Evolutionary conservation across 441 rosid species (phyloP).

Genomic region (Gossypium gossypioides): DNA sequence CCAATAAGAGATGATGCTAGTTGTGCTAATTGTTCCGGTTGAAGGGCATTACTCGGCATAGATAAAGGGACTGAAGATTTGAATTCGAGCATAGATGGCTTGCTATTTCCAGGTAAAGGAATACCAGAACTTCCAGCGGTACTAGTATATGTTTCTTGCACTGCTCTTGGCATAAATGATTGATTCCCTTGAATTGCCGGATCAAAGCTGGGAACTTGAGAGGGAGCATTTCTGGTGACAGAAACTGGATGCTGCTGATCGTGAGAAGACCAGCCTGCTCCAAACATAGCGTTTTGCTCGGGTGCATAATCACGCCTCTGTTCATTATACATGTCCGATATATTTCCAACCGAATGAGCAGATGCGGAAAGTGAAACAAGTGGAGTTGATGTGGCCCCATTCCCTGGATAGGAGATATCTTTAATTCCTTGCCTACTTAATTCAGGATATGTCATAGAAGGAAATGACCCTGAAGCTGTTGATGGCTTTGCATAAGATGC

Average conservation of each 20-base stretch:
- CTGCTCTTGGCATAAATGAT: slow-evolving; percentile 23
- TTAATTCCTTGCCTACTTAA: slow-evolving; percentile 25
- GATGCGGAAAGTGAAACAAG: slow-evolving; percentile 27
- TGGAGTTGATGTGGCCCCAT: slow-evolving; percentile 25
- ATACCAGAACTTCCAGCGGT: slow-evolving; percentile 24
- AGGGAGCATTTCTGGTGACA: slow-evolving; percentile 27
- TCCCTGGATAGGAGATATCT: slow-evolving; percentile 25
- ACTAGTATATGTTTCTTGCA: slow-evolving; percentile 29
- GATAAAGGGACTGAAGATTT: slow-evolving; percentile 23
- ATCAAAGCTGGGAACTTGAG: slow-evolving; percentile 33
- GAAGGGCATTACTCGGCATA: slow-evolving; percentile 34
- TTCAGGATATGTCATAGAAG: slow-evolving; percentile 30
- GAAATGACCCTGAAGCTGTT: slow-evolving; percentile 23
- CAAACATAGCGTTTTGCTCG: slow-evolving; percentile 23
- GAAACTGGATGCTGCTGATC: slow-evolving; percentile 28
- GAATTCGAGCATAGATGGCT: slow-evolving; percentile 21
- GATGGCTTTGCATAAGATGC: slow-evolving; percentile 35
- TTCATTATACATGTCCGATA: slow-evolving; percentile 32
- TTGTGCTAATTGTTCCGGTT: slow-evolving; percentile 64
- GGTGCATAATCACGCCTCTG: slow-evolving; percentile 35
- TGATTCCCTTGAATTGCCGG: slow-evolving; percentile 27
- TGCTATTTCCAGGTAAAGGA: slow-evolving; percentile 24
- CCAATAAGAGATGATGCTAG: slow-evolving; percentile 62
- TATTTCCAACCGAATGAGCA: slow-evolving; percentile 25
- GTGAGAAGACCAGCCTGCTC: slow-evolving; percentile 40